Conservation (phyloP, 495 filamentous ascomycete species). For the Trypethelium eluteriae region DNA sequence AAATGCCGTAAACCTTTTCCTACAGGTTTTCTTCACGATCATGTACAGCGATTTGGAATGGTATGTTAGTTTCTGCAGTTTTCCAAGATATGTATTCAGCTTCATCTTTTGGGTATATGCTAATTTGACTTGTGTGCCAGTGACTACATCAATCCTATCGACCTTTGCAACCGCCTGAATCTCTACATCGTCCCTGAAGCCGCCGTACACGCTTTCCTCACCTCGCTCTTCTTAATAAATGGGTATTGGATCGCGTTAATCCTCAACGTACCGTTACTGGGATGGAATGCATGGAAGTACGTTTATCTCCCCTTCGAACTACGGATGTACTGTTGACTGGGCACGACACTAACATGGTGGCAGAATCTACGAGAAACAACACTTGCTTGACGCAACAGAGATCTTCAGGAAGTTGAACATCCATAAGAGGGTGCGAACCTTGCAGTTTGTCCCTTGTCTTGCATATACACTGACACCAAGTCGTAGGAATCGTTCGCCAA, state of each 20-base stretch:
- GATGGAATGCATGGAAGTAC: slow-evolving; percentile 96
- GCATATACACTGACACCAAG: not conserved
- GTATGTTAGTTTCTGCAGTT: slow-evolving; percentile 45
- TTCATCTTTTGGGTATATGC: not conserved
- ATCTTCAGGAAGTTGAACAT: slow-evolving; percentile 99
- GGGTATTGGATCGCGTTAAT: slow-evolving; percentile 95
- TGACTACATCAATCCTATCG: slow-evolving; percentile 99
- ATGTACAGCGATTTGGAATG: slow-evolving; percentile 99
- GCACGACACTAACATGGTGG: not conserved
- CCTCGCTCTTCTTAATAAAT: slow-evolving; percentile 91
- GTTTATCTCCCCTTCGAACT: slow-evolving; percentile 25
- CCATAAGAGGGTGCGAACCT: slow-evolving; percentile 82
- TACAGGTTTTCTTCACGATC: slow-evolving; percentile 99
- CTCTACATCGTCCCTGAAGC: slow-evolving; percentile 99
- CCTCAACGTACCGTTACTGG: slow-evolving; percentile 85
- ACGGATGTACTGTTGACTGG: not conserved
- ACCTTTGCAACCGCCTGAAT: slow-evolving; percentile 99
- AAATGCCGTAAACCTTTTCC: slow-evolving; percentile 99
- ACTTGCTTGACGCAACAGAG: slow-evolving; percentile 94
- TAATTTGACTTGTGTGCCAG: slow-evolving; percentile 38
- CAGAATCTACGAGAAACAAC: slow-evolving; percentile 94
- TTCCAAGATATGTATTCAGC: no score
- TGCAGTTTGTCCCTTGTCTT: not conserved
- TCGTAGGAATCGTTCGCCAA: slow-evolving; percentile 95
- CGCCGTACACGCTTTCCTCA: slow-evolving; percentile 91